Percentiles rank a stretch among this genome's conserved stretches.
These are phyloP conservation scores for Annulohypoxylon bovei DNA, from an alignment of 495 filamentous ascomycete species.

Conservation along the genomic window DNA sequence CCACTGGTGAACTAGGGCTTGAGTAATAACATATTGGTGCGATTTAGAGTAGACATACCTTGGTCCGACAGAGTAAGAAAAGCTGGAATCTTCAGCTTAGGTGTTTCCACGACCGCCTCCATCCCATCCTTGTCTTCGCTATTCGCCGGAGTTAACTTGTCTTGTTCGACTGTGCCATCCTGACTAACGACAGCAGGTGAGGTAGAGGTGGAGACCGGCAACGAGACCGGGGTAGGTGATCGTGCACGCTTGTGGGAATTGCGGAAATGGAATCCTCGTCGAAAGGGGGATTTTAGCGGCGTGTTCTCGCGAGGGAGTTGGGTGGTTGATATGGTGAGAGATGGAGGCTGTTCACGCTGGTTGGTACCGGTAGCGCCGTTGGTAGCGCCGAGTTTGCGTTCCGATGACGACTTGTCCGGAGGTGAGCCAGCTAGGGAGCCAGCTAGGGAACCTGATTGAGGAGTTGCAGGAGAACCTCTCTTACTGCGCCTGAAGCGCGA, in stretches of 20 bases:
- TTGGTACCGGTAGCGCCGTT: not conserved
- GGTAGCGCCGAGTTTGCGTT: conserved; percentile 11
- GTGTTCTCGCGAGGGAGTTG: conserved; percentile 12
- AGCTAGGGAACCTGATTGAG: not conserved
- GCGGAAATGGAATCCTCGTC: conserved; percentile 36
- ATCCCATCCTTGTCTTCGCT: conserved; percentile 34
- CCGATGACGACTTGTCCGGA: conserved; percentile 25
- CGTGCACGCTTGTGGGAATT: conserved; percentile 52
- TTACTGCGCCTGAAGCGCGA: conserved; percentile 44
- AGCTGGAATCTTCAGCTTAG: conserved; percentile 50
- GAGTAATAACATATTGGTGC: not conserved
- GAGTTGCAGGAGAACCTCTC: conserved; percentile 15
- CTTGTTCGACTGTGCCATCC: conserved; percentile 39
- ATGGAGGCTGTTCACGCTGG: conserved; percentile 28
- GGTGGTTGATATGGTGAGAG: conserved; percentile 33
- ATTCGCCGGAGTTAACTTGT: conserved; percentile 41
- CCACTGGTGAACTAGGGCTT: not conserved
- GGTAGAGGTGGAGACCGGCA: conserved; percentile 45
- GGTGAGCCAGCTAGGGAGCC: conserved; percentile 35
- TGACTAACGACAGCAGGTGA: conserved; percentile 35
- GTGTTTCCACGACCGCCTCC: conserved; percentile 19
- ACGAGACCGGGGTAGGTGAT: conserved; percentile 50
- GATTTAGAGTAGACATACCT: conserved; percentile 39
- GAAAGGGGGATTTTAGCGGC: conserved; percentile 41
- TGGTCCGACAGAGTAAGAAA: conserved; percentile 53